Evolutionary conservation across 1,284 basidiomycete species (phyloP).

Genomic region (Agroathelia rolfsii): DNA sequence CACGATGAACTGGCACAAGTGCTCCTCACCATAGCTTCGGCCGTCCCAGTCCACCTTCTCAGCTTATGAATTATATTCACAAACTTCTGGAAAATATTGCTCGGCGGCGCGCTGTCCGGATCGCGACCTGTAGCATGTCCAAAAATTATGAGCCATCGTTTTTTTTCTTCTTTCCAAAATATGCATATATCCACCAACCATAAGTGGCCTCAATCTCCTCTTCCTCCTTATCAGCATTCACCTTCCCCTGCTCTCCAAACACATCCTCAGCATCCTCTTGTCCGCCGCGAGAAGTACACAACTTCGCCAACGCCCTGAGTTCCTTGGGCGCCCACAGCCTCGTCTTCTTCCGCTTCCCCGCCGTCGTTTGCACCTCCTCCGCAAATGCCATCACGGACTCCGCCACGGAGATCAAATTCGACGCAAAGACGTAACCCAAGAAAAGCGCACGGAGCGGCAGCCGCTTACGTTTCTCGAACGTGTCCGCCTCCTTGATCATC

Average conservation of each 20-base stretch:
- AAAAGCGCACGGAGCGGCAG: constrained; percentile 32
- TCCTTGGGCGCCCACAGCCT: constrained; percentile 44
- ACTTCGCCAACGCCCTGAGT: constrained; percentile 31
- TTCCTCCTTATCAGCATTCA: constrained; percentile 19
- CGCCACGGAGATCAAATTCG: constrained; percentile 31
- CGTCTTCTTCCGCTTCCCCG: constrained; percentile 26
- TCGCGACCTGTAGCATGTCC: constrained; percentile 25
- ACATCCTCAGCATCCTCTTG: constrained; percentile 19
- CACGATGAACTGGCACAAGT: background rate
- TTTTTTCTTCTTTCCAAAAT: no score
- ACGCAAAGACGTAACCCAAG: constrained; percentile 35
- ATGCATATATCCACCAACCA: no score
- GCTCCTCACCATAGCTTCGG: constrained; percentile 33
- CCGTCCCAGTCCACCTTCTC: constrained; percentile 32
- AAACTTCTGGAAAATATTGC: constrained; percentile 29
- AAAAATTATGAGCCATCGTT: no score
- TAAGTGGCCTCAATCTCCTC: constrained; percentile 19
- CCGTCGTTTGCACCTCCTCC: constrained; percentile 31
- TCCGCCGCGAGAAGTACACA: constrained; percentile 20
- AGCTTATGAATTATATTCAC: constrained; percentile 25
- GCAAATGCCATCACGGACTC: constrained; percentile 36
- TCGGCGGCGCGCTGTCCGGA: constrained; percentile 38
- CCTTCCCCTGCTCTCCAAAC: constrained; percentile 22
- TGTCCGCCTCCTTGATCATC: constrained; percentile 27
- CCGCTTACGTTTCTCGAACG: background rate